Base-by-base conservation (phyloP, 345 rosid genomes). In the Geranium rotundifolium region DNA sequence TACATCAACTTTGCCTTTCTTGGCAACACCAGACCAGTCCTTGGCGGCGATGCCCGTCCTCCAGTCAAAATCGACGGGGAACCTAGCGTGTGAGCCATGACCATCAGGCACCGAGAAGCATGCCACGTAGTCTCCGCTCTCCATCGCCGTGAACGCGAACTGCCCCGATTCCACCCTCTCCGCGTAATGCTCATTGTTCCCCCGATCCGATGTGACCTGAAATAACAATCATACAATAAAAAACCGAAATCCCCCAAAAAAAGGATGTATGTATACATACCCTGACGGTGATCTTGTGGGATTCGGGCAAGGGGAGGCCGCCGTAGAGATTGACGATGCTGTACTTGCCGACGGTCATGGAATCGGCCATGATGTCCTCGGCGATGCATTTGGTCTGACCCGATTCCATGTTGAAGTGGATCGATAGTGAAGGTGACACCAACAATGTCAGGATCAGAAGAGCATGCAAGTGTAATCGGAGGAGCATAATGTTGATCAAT, bases 301-400 rank as follows among this genome's bases (percentile, higher is more conserved):
- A 80, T 0, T 80, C 84, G 15, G 97, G 89, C 57, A 85, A 63
- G n/a, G 92, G 89, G 0, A 83, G 84, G 62, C 75, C 80, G 19
- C 88, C 89, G 69, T 80, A 67, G 5, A 81, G 88, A 56, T 88
- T 93, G 17, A 86, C 82, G 70, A 93, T 68, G 83, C 54, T 56
- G 80, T 88, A 93, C 73, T 90, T 90, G 1, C 99, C 97, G 65
- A 93, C 95, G 34, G 88, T 80, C 97, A 93, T 80, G 16, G 99
- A 71, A 66, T 80, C 82, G 87, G 77, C 80, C 66, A 82, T 83
- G 68, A 93, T 82, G 76, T 93, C 99, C 54, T 93, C 97, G 18
- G 92, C 66, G 71, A 93, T 86, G 75, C 99, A 93, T 65, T 86
- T 93, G 4, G 95, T 85, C 63, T 80, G 90, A 4, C 86, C 89